Conservation (phyloP, 2,329 filamentous ascomycete species). For the Verticillium nonalfalfae region DNA sequence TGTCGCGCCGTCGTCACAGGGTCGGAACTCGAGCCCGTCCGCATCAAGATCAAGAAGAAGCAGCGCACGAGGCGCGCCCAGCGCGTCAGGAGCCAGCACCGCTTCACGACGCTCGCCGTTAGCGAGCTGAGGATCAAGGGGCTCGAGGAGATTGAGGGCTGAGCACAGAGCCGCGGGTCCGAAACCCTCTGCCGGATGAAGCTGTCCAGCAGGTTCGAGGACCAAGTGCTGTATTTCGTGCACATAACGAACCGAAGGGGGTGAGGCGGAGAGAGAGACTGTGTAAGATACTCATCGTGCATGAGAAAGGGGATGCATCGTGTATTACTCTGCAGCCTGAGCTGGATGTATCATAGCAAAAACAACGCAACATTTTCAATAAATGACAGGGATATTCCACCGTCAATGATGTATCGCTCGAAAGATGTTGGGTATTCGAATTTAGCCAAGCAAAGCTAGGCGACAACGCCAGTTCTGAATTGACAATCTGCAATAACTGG, state of each 20-base stretch:
- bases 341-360: background rate
- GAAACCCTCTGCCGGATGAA: background rate
- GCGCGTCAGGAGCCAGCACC: constrained; percentile 82
- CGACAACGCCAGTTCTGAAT: background rate
- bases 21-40: constrained; percentile 72
- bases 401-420: background rate
- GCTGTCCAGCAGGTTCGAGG: background rate
- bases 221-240: background rate
- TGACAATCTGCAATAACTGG: background rate
- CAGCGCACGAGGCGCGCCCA: constrained; percentile 66
- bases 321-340: background rate
- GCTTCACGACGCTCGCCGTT: constrained; percentile 79
- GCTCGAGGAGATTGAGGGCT: constrained; percentile 30
- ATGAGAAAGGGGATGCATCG: background rate
- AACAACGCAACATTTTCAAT: background rate
- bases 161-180: background rate
- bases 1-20: constrained; percentile 82
- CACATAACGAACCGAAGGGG: background rate
- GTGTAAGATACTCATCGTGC: background rate
- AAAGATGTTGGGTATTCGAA: background rate
- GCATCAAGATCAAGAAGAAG: constrained; percentile 77
- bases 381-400: background rate
- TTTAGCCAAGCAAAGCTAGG: background rate
- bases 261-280: background rate
- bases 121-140: constrained; percentile 67